Percentiles rank a stretch among this genome's conserved stretches.
Conservation (phyloP, 768 basidiomycete species). For the Termitomyces heimii region DNA sequence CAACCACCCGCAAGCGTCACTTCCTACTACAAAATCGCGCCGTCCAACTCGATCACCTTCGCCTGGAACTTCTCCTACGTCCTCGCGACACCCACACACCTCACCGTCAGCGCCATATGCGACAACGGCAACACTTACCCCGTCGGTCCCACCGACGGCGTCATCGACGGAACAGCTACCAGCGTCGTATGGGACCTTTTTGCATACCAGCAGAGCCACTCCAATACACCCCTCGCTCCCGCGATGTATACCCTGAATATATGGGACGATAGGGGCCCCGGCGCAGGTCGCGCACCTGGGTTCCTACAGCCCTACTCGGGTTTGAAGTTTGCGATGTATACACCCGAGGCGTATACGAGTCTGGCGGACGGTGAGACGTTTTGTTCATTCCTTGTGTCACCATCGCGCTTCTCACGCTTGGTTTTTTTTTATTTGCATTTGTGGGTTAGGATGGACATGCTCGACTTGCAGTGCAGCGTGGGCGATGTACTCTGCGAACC, state of each 20-base stretch:
- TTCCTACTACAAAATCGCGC: constrained; percentile 86
- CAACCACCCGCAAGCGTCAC: constrained; percentile 77
- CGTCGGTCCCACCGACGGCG: constrained; percentile 72
- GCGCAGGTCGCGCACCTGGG: constrained; percentile 53
- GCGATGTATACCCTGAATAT: constrained; percentile 76
- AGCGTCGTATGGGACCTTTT: constrained; percentile 77
- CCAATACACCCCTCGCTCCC: constrained; percentile 64
- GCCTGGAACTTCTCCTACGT: constrained; percentile 87
- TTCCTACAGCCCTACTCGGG: constrained; percentile 63
- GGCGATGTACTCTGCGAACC: constrained; percentile 34
- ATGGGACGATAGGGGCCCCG: constrained; percentile 75
- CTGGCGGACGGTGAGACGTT: constrained; percentile 41
- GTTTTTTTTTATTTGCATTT: neutral
- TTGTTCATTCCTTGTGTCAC: neutral
- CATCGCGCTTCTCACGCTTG: too few species aligned
- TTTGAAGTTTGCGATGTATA: constrained; percentile 80
- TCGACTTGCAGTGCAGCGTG: constrained; percentile 38
- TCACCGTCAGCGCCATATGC: constrained; percentile 80
- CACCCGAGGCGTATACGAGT: constrained; percentile 66
- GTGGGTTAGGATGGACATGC: constrained; percentile 48
- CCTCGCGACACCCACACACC: constrained; percentile 58
- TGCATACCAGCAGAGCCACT: constrained; percentile 57
- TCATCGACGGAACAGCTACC: constrained; percentile 67
- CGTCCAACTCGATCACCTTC: constrained; percentile 70
- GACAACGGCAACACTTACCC: constrained; percentile 88